A percentile compares a stretch with the other conserved stretches of the same genome.
Conservation (phyloP, 2,329 filamentous ascomycete genomes). For the Diaporthe sp. region DNA sequence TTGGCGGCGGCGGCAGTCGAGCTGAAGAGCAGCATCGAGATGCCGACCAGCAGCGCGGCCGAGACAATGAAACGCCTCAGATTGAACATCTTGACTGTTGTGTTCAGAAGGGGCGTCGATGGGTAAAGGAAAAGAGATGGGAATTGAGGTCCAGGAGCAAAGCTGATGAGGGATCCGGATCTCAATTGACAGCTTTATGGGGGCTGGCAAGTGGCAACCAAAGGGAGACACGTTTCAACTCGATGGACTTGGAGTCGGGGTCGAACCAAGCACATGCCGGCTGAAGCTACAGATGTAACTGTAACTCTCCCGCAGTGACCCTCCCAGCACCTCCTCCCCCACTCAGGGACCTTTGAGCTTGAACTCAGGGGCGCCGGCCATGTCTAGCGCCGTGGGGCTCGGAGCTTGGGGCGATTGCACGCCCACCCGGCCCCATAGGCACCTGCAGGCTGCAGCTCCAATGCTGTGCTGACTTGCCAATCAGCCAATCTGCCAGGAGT, state of each 20-base stretch:
- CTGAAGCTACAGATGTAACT: constrained; percentile 35
- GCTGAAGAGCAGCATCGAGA: constrained; percentile 81
- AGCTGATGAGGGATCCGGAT: constrained; percentile 12
- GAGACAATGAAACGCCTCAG: constrained; percentile 78
- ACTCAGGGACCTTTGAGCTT: constrained; percentile 20
- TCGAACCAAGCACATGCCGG: constrained; percentile 31
- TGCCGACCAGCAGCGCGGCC: constrained; percentile 80
- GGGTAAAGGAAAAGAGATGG: constrained; percentile 5
- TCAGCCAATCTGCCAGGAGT: not conserved
- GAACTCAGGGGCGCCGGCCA: constrained; percentile 33
- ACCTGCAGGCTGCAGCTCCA: constrained; percentile 13
- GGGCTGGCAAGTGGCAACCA: constrained; percentile 31
- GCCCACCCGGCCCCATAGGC: constrained; percentile 3
- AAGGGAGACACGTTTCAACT: constrained; percentile 39
- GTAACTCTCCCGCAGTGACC: constrained; percentile 26
- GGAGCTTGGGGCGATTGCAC: not conserved
- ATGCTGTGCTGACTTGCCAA: not conserved
- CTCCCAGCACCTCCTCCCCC: constrained; percentile 16
- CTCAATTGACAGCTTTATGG: constrained; percentile 34
- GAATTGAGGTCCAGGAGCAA: not conserved
- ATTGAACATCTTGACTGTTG: constrained; percentile 74
- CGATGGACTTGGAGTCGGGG: constrained; percentile 20
- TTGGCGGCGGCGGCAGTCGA: constrained; percentile 81
- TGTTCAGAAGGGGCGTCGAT: constrained; percentile 9
- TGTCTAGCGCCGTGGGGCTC: constrained; percentile 19